Evolutionary conservation across 129 eudicot species (phyloP), one percentile per base, ranked within the genome.

Genomic region (Flaveria sonorensis): DNA sequence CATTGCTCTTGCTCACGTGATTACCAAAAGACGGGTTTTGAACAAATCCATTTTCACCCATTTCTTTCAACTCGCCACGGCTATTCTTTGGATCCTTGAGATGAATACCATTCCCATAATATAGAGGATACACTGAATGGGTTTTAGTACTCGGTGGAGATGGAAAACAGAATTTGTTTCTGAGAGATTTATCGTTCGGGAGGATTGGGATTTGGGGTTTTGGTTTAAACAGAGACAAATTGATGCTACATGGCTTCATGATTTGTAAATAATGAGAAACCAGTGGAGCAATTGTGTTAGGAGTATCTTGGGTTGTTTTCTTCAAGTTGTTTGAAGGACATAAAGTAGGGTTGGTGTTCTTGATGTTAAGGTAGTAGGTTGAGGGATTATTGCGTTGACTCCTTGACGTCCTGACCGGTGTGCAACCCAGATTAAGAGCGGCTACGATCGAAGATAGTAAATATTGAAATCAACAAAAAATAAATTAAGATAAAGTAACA

Each of bases 371-470:
- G 82, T 94, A 94, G 86, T 69, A 83, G 72, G 89, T 87, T 6
- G 96, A 87, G 46, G 85, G 71, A 26, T 71, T 88, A 74, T 87
- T 82, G 30, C 98, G 86, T 46, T 89, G 96, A 79, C 97, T 94
- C 74, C 97, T 88, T 74, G 97, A 84, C 47, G 96, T 84, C 86
- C 88, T 90, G 79, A 92, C 82, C 20, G 97, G 96, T 19, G 85
- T 83, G 89, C 97, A 93, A 32, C 97, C 97, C 85, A 94, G 81
- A 77, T 81, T 86, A 64, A 94, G 90, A 48, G 97, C 98, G 76
- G 98, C 98, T 94, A 68, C 28, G 7, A 26, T 20, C 28, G 2
- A 66, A 88, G 59, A 80, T 39, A 64, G 24, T n/a, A 61, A 18
- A 67, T n/a, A 40, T 36, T 72, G 48, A 64, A 55, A 74, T 20